phyloP scores from a whole-genome alignment of 176 grass and related monocot species.

The Oryza meridionalis region DNA sequence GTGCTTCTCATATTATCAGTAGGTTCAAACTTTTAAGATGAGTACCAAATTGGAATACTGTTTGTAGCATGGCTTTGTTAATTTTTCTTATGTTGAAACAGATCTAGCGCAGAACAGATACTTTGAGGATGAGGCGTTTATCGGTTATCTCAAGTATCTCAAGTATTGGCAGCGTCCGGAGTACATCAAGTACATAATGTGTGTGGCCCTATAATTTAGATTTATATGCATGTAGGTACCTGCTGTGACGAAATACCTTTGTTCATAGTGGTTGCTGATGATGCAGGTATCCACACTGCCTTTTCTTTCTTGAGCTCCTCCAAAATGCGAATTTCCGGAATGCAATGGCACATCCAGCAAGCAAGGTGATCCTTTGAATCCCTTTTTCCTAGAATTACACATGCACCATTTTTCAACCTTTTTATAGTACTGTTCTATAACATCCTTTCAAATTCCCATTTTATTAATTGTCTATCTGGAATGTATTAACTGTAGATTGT shows the following conservation, averaged over 20 bases:
- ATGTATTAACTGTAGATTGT: conserved; percentile 15
- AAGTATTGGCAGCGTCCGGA: conserved; percentile 86
- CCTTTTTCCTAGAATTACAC: conserved; percentile 2
- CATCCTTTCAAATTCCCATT: not conserved
- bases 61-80: not conserved
- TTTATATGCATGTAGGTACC: not conserved
- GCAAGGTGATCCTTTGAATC: conserved; percentile 61
- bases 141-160: conserved; percentile 95
- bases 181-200: conserved; percentile 98
- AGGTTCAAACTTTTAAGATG: not conserved
- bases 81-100: conserved; percentile 33
- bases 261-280: conserved; percentile 16
- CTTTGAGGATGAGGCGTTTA: conserved; percentile 93
- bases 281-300: conserved; percentile 92
- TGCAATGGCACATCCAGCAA: conserved; percentile 97
- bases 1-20: not conserved
- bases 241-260: not conserved
- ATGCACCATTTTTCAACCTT: not conserved
- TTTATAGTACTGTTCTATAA: conserved; percentile 6
- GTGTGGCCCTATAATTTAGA: conserved; percentile 38
- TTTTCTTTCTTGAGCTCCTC: conserved; percentile 98
- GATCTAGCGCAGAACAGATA: conserved; percentile 98
- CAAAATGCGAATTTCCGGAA: conserved; percentile 92
- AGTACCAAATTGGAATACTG: not conserved
- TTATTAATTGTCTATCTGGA: not conserved